Evolutionary conservation across 768 basidiomycete genomes (phyloP).

Genomic region (Leccinum ochraceum): DNA sequence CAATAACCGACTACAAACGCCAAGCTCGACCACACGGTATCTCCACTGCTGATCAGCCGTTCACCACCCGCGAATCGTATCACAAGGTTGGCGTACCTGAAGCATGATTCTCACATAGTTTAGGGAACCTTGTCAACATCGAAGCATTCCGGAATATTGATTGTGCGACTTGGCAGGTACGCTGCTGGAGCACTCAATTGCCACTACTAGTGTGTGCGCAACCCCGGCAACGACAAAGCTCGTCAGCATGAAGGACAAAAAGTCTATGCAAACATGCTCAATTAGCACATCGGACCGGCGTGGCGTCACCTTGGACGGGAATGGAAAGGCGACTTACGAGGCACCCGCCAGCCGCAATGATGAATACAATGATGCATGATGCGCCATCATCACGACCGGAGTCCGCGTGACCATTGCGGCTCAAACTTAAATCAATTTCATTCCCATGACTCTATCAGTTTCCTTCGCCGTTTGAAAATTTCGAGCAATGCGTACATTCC

Average conservation of each 20-base stretch:
- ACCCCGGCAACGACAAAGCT: neutral
- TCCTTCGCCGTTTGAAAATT: constrained; percentile 27
- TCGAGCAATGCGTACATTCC: constrained; percentile 31
- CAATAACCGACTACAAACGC: neutral
- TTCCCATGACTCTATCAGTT: constrained; percentile 17
- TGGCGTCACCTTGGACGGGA: constrained; percentile 14
- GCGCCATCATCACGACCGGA: constrained; percentile 11
- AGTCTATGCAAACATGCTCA: constrained; percentile 8
- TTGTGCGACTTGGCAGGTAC: neutral
- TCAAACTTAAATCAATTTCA: constrained; percentile 13
- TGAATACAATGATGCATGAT: neutral
- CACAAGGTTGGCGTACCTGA: neutral
- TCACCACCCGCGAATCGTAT: neutral
- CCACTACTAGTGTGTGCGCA: neutral
- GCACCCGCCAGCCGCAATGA: neutral
- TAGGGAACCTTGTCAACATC: neutral
- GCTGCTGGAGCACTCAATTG: neutral
- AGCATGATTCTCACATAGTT: neutral
- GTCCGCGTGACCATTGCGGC: constrained; percentile 18
- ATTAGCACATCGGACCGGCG: constrained; percentile 4
- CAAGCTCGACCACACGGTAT: neutral
- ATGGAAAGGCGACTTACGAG: constrained; percentile 4
- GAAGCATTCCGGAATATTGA: neutral
- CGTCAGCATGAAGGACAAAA: constrained; percentile 2
- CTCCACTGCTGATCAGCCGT: neutral